A percentile compares a stretch with the other conserved stretches of the same genome.
These are phyloP conservation scores for Pyrenopolyporus hunteri DNA, from an alignment of 495 filamentous ascomycete genomes.

Conservation along the genomic window DNA sequence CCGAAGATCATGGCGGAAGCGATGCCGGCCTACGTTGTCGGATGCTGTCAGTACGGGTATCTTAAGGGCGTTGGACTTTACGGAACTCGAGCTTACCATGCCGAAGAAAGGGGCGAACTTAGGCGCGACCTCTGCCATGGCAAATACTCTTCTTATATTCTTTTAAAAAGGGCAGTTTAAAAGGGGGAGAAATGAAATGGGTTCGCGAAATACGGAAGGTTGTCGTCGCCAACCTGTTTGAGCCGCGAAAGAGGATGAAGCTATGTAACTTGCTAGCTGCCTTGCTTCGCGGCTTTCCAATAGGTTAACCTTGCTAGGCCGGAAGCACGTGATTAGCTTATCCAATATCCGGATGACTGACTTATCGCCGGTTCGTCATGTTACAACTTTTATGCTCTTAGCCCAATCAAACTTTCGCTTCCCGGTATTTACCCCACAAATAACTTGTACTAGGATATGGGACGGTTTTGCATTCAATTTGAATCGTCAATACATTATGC, in stretches of 20 bases:
- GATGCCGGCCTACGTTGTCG: conserved; percentile 71
- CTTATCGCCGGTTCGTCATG: too few species aligned
- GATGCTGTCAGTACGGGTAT: conserved; percentile 46
- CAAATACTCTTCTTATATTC: conserved; percentile 29
- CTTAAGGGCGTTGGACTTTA: conserved; percentile 37
- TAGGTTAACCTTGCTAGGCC: conserved; percentile 16
- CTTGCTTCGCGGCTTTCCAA: conserved; percentile 11
- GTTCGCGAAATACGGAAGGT: conserved; percentile 7
- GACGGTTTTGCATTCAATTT: conserved; percentile 8
- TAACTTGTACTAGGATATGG: background rate
- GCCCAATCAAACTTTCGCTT: conserved; percentile 10
- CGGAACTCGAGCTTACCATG: conserved; percentile 72
- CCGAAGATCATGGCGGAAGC: conserved; percentile 95
- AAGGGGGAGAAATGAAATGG: background rate
- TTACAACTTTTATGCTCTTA: too few species aligned
- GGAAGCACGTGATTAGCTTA: conserved; percentile 22
- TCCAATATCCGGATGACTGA: too few species aligned
- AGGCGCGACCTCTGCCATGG: conserved; percentile 74
- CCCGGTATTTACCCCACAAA: conserved; percentile 12
- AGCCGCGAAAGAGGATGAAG: conserved; percentile 24
- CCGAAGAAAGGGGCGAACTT: conserved; percentile 97
- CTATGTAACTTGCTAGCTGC: conserved; percentile 28
- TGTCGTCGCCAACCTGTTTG: conserved; percentile 31
- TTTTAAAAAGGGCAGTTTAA: background rate
- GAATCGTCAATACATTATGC: conserved; percentile 18